Conservation (phyloP, 164 flowering plant genomes). For the Chimonanthus praecox region DNA sequence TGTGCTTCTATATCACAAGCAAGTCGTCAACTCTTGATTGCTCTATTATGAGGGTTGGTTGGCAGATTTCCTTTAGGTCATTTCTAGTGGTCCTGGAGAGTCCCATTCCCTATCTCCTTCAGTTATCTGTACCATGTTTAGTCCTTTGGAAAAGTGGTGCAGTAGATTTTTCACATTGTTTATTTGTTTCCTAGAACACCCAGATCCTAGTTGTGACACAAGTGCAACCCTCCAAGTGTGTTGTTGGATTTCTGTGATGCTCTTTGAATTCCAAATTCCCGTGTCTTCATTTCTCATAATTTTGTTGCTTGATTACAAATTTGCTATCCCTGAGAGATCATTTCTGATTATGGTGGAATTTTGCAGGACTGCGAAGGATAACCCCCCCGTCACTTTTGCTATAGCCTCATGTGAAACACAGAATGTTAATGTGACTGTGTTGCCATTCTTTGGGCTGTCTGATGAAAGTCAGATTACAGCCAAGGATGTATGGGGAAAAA, state of each 20-base stretch:
- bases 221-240: not conserved
- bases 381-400: conserved; percentile 93
- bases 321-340: not conserved
- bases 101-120: conserved; percentile 1
- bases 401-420: conserved; percentile 93
- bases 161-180: not conserved
- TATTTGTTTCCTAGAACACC: not conserved
- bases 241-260: not conserved
- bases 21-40: conserved; percentile 59
- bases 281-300: not conserved
- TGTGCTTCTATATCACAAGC: conserved; percentile 99
- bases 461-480: conserved; percentile 60
- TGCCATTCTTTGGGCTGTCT: conserved; percentile 75
- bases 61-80: conserved; percentile 34
- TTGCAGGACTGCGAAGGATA: conserved; percentile 79
- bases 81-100: conserved; percentile 20
- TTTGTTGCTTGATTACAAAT: not conserved
- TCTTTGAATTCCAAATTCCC: not conserved
- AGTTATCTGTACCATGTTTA: not conserved
- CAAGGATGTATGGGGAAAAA: conserved; percentile 74
- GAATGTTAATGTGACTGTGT: conserved; percentile 80
- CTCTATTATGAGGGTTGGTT: conserved; percentile 56
- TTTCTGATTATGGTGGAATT: conserved; percentile 4
- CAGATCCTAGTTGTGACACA: not conserved
- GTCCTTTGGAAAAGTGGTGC: not conserved